These are phyloP conservation scores for Eimeria maxima DNA, from an alignment of 169 alveolate genomes.

Conservation along the genomic window DNA sequence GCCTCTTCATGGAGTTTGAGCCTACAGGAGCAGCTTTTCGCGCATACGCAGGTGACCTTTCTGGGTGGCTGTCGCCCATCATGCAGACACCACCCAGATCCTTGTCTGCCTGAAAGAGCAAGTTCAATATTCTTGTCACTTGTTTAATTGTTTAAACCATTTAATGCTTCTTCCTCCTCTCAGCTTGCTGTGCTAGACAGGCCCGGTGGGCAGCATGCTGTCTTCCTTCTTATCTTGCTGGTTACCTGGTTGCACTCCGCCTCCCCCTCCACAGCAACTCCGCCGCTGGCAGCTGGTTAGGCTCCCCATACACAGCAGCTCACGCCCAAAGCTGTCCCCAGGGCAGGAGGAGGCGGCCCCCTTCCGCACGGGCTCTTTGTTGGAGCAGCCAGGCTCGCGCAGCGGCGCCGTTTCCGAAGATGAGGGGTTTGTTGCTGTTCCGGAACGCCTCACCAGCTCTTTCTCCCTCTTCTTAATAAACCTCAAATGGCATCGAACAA, in stretches of 20 bases:
- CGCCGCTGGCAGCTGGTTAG: slow-evolving; percentile 16
- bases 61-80: too few species aligned
- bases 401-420: neutral
- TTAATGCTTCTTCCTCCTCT: neutral
- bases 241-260: neutral
- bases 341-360: too few species aligned
- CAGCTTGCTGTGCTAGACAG: neutral
- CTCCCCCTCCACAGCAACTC: neutral
- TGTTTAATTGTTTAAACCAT: neutral
- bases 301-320: neutral
- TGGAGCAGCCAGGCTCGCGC: neutral
- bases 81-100: too few species aligned
- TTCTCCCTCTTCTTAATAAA: neutral
- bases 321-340: neutral
- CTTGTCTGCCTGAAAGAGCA: too few species aligned
- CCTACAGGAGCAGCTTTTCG: too few species aligned
- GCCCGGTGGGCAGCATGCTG: neutral
- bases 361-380: neutral
- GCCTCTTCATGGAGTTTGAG: too few species aligned
- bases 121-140: too few species aligned
- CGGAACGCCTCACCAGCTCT: neutral
- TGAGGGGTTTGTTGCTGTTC: neutral
- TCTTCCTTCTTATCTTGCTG: neutral
- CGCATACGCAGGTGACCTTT: too few species aligned
- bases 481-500: neutral